Conservation (phyloP, 2,329 filamentous ascomycete species). For the Chrysoporthe austroafricana region DNA sequence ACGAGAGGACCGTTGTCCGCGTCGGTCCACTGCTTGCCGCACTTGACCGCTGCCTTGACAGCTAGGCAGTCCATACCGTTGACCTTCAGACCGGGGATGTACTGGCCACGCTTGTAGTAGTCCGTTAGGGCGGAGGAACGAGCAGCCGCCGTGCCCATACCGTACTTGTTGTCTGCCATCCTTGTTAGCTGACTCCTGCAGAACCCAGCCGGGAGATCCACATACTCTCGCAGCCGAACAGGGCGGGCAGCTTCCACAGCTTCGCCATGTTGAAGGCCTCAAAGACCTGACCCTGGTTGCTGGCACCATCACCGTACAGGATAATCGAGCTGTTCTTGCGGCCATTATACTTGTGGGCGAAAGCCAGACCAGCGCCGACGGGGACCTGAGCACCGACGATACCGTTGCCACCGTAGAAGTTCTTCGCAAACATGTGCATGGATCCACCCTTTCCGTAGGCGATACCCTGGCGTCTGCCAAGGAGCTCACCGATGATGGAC, state of each 20-base stretch:
- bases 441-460: slow-evolving; percentile 98
- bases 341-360: slow-evolving; percentile 92
- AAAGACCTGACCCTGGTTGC: slow-evolving; percentile 99
- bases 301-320: slow-evolving; percentile 96
- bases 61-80: slow-evolving; percentile 99
- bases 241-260: slow-evolving; percentile 93
- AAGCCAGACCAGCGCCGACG: slow-evolving; percentile 93
- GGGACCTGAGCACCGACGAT: slow-evolving; percentile 99
- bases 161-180: slow-evolving; percentile 94
- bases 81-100: slow-evolving; percentile 98
- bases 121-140: slow-evolving; percentile 95
- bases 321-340: slow-evolving; percentile 86
- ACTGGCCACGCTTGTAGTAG: slow-evolving; percentile 99
- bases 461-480: slow-evolving; percentile 94
- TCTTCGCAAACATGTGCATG: slow-evolving; percentile 99
- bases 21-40: slow-evolving; percentile 86
- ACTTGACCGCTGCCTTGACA: slow-evolving; percentile 93
- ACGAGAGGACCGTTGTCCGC: slow-evolving; percentile 90
- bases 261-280: slow-evolving; percentile 99
- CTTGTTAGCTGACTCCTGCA: slow-evolving; percentile 31
- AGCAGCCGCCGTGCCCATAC: slow-evolving; percentile 96
- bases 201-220: slow-evolving; percentile 33
- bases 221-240: slow-evolving; percentile 98
- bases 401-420: slow-evolving; percentile 98
- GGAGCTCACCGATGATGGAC: slow-evolving; percentile 93